Percentiles rank a stretch among this genome's conserved stretches.
Conservation (phyloP, 169 alveolate species). For the Perkinsus olseni region DNA sequence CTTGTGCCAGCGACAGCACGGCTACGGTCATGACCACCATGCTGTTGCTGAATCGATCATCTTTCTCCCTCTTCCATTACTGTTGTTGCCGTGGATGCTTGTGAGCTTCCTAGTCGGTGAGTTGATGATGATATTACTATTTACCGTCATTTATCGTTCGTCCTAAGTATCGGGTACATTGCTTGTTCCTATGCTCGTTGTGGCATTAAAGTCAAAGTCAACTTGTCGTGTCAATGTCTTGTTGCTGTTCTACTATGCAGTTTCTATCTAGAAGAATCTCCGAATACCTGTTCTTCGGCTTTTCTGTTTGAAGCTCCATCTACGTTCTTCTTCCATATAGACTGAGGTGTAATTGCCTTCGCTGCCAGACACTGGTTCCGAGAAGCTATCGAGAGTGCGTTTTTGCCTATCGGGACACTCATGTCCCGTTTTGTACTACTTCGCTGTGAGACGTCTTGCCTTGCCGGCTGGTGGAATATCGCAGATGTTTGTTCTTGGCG, state of each 20-base stretch:
- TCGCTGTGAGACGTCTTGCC: not conserved
- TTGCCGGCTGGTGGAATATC: not conserved
- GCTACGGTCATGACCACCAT: too few species aligned
- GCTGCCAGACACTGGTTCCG: not conserved
- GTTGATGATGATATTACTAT: not conserved
- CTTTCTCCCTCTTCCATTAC: too few species aligned
- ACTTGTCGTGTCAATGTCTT: not conserved
- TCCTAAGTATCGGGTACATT: not conserved
- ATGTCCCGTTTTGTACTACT: not conserved
- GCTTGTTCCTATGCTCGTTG: slow-evolving; percentile 3
- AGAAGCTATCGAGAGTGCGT: not conserved
- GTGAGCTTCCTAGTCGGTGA: not conserved
- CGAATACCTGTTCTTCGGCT: too few species aligned
- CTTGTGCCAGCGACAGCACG: too few species aligned
- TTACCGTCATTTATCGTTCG: not conserved
- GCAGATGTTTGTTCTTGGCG: too few species aligned
- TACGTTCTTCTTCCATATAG: too few species aligned
- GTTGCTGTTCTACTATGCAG: too few species aligned
- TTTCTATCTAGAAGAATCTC: too few species aligned
- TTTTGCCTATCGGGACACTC: not conserved
- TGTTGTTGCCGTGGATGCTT: too few species aligned
- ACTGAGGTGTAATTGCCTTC: not conserved
- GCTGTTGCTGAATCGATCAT: too few species aligned
- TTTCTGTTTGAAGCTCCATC: too few species aligned
- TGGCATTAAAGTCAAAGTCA: not conserved